phyloP scores from a whole-genome alignment of 2,329 filamentous ascomycete genomes.

The Colletotrichum ledebouriae region DNA sequence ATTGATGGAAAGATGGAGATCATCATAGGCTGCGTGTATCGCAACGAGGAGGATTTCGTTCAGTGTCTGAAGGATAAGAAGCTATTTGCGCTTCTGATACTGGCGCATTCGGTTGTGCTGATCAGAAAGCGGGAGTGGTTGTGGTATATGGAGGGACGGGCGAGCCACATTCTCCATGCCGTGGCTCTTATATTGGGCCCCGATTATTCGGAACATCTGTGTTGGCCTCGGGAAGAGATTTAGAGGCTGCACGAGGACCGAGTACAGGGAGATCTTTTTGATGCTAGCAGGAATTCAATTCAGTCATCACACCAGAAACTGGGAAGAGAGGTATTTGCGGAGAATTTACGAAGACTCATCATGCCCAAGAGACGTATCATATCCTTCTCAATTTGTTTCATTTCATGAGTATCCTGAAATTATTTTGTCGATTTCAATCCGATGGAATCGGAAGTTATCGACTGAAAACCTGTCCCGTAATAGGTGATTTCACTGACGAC shows the following conservation, averaged over 20 bases:
- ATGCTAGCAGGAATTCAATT: no score
- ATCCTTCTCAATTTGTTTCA: no score
- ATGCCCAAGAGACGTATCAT: no score
- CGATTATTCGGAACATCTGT: conserved; percentile 32
- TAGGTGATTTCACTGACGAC: no score
- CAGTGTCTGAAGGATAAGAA: conserved; percentile 35
- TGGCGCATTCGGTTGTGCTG: conserved; percentile 43
- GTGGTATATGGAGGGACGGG: conserved; percentile 45
- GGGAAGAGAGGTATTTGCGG: background rate
- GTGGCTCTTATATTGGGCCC: conserved; percentile 25
- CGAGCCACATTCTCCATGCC: conserved; percentile 34
- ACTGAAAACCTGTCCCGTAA: no score
- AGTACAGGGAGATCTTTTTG: background rate
- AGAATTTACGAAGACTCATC: no score
- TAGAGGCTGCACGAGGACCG: conserved; percentile 32
- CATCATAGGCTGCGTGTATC: conserved; percentile 42
- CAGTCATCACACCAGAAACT: background rate
- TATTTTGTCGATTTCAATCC: no score
- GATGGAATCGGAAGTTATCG: no score
- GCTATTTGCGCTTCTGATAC: conserved; percentile 39
- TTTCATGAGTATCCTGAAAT: no score
- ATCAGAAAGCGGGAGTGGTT: conserved; percentile 39
- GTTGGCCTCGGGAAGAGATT: conserved; percentile 46
- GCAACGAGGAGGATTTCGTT: conserved; percentile 30
- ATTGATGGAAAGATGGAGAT: conserved; percentile 37